These are phyloP conservation scores for Stephania cephalantha DNA, from an alignment of 164 flowering plant genomes.

Conservation along the genomic window DNA sequence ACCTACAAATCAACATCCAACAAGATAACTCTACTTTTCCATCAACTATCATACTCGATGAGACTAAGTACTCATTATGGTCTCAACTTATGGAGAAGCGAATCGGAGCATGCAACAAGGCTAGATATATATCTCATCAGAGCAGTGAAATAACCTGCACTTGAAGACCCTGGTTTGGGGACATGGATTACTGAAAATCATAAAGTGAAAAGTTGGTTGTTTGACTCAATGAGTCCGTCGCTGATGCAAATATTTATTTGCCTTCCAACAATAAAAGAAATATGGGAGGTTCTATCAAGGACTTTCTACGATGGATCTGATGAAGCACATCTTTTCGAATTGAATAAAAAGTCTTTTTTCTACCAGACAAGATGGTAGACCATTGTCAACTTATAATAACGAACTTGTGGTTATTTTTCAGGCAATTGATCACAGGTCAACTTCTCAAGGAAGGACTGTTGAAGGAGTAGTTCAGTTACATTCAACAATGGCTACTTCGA, in stretches of 20 bases:
- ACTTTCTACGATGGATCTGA: slow-evolving; percentile 2
- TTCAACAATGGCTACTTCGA: slow-evolving; percentile 2
- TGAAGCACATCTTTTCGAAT: slow-evolving; percentile 5
- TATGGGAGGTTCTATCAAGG: slow-evolving; percentile 2
- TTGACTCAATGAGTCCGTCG: slow-evolving; percentile 4
- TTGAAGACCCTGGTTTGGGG: neutral
- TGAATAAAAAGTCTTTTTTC: neutral
- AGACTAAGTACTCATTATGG: neutral
- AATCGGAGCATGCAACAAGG: no score
- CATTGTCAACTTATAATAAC: slow-evolving; percentile 3
- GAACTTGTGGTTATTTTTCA: slow-evolving; percentile 3
- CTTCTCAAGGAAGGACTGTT: neutral
- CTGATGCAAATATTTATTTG: slow-evolving; percentile 6
- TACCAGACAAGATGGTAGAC: slow-evolving; percentile 1
- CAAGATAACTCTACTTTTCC: neutral
- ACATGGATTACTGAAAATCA: slow-evolving; percentile 1
- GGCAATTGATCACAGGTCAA: slow-evolving; percentile 3
- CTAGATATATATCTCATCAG: no score
- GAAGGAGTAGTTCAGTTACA: neutral
- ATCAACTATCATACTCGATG: neutral
- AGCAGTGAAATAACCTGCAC: no score
- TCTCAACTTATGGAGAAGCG: neutral
- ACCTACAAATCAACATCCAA: neutral
- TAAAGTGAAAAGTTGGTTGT: slow-evolving; percentile 2
- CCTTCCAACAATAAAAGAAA: slow-evolving; percentile 7